These are phyloP conservation scores for Kwoniella botswanensis DNA, from an alignment of 768 basidiomycete genomes.

Conservation along the genomic window DNA sequence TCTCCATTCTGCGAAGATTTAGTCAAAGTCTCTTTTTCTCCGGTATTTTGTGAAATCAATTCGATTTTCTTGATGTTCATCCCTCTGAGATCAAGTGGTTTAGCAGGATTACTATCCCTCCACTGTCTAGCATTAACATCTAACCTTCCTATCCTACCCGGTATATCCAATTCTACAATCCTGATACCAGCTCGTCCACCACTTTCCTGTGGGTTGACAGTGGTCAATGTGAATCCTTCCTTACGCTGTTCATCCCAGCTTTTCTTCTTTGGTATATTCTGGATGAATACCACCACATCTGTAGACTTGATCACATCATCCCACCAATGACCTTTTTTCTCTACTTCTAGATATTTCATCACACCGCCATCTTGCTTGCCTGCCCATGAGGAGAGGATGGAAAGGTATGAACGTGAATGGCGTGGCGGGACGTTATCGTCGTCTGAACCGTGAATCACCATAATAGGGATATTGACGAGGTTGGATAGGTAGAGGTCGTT, in stretches of 20 bases:
- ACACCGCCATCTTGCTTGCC: conserved; percentile 30
- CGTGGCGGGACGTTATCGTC: conserved; percentile 89
- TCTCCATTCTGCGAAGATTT: too few relatives aligned
- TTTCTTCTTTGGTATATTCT: conserved; percentile 8
- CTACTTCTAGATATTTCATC: conserved; percentile 36
- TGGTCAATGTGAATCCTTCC: conserved; percentile 71
- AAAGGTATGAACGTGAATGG: conserved; percentile 74
- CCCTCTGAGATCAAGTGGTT: conserved; percentile 31
- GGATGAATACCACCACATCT: conserved; percentile 57
- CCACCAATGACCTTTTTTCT: conserved; percentile 45
- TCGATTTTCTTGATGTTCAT: conserved; percentile 41
- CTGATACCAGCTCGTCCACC: conserved; percentile 74
- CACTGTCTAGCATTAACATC: conserved; percentile 47
- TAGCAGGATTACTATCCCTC: conserved; percentile 19
- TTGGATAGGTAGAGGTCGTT: conserved; percentile 86
- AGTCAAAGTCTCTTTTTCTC: background rate
- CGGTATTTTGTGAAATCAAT: background rate
- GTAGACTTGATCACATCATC: conserved; percentile 61
- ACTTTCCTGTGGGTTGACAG: conserved; percentile 70
- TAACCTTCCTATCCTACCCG: conserved; percentile 64
- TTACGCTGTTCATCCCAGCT: conserved; percentile 27
- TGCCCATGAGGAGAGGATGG: conserved; percentile 67
- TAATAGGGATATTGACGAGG: conserved; percentile 69
- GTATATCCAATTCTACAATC: conserved; percentile 66
- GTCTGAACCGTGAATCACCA: conserved; percentile 74